phyloP scores from a whole-genome alignment of 345 rosid species.

The Linum trigynum region DNA sequence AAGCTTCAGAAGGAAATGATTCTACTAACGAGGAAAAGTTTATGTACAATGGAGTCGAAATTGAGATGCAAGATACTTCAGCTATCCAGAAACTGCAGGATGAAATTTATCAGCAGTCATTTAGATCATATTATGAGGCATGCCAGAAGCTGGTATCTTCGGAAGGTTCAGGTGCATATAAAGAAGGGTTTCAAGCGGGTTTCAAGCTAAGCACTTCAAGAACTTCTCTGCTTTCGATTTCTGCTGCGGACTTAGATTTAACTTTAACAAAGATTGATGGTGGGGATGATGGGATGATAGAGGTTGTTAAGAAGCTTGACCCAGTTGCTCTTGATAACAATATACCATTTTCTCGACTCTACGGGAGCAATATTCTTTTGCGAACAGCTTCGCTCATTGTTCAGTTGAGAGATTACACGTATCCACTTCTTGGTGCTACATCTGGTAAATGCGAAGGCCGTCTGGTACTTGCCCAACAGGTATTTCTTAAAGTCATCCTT shows the following conservation, averaged over 20 bases:
- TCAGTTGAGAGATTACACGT: slow-evolving; percentile 74
- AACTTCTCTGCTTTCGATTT: slow-evolving; percentile 65
- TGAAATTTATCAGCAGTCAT: slow-evolving; percentile 57
- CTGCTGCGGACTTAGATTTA: slow-evolving; percentile 79
- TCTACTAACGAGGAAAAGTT: slow-evolving; percentile 37
- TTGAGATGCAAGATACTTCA: slow-evolving; percentile 52
- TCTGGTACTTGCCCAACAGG: slow-evolving; percentile 93
- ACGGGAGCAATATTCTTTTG: slow-evolving; percentile 68
- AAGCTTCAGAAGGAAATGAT: slow-evolving; percentile 46
- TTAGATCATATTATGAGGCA: slow-evolving; percentile 73
- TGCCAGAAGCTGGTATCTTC: slow-evolving; percentile 63
- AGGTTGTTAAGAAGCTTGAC: slow-evolving; percentile 70
- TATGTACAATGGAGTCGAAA: slow-evolving; percentile 48
- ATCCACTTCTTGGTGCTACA: slow-evolving; percentile 73
- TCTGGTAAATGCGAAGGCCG: slow-evolving; percentile 81
- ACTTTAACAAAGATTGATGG: slow-evolving; percentile 70
- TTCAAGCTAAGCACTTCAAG: slow-evolving; percentile 69
- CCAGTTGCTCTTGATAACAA: slow-evolving; percentile 54
- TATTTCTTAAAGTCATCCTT: slow-evolving; percentile 17
- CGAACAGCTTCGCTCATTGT: slow-evolving; percentile 48
- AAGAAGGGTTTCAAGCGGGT: slow-evolving; percentile 81
- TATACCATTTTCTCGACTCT: slow-evolving; percentile 87
- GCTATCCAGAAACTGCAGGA: slow-evolving; percentile 53
- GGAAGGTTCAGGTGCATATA: slow-evolving; percentile 80
- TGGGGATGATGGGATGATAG: slow-evolving; percentile 85